phyloP scores from a whole-genome alignment of 1,139 yeast species.

The Yamadazyma dushanensis region DNA sequence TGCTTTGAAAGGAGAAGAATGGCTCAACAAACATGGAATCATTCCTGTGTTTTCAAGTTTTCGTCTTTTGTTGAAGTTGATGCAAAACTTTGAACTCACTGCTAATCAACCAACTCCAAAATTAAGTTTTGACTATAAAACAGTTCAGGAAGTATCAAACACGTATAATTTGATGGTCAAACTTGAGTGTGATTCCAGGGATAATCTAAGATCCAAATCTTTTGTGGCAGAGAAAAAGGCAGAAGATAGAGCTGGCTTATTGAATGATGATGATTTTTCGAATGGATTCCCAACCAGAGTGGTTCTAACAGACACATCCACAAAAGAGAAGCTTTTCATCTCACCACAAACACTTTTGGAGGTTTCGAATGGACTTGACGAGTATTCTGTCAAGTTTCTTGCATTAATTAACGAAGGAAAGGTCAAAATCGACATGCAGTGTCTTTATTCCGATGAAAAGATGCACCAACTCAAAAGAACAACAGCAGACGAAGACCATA shows the following conservation, averaged over 20 bases:
- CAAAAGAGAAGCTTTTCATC: constrained; percentile 33
- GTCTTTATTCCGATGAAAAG: constrained; percentile 53
- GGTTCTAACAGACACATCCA: constrained; percentile 31
- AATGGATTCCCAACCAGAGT: constrained; percentile 56
- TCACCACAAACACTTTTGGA: constrained; percentile 48
- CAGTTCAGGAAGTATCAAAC: not conserved
- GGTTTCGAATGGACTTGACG: constrained; percentile 18
- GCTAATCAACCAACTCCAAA: not conserved
- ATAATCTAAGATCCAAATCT: not conserved
- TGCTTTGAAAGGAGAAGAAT: constrained; percentile 49
- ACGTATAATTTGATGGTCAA: not conserved
- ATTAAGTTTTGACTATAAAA: constrained; percentile 1
- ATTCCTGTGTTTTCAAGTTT: constrained; percentile 53
- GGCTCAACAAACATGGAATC: constrained; percentile 52
- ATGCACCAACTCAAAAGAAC: constrained; percentile 35
- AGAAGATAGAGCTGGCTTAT: constrained; percentile 32
- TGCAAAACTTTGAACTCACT: constrained; percentile 38
- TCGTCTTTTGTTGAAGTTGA: constrained; percentile 47
- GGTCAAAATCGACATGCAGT: constrained; percentile 42
- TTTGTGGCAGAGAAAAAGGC: constrained; percentile 16
- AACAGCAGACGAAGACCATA: constrained; percentile 44
- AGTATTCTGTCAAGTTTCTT: constrained; percentile 12
- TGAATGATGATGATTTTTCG: constrained; percentile 50
- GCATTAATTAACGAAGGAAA: constrained; percentile 7
- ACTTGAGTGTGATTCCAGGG: not conserved